Conservation (phyloP, 1,139 yeast species). For the Kodamaea sp. region DNA sequence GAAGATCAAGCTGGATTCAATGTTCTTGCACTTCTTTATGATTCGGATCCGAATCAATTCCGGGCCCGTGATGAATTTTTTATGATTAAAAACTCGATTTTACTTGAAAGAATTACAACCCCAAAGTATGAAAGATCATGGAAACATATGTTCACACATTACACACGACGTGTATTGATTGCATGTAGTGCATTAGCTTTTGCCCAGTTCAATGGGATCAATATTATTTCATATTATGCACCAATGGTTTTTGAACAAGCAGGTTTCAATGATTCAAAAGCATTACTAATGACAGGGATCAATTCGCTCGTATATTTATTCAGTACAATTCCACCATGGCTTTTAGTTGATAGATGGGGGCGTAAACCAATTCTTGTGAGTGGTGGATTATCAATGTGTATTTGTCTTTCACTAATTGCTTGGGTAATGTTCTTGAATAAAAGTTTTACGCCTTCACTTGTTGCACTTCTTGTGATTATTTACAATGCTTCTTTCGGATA, state of each 20-base stretch:
- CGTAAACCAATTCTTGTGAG: conserved; percentile 48
- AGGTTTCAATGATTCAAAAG: conserved; percentile 48
- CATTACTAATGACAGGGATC: conserved; percentile 52
- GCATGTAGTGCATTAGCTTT: conserved; percentile 51
- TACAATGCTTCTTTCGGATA: conserved; percentile 54
- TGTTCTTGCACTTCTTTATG: conserved; percentile 77
- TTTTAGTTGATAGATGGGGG: conserved; percentile 53
- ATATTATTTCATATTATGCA: conserved; percentile 52
- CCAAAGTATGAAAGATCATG: conserved; percentile 45
- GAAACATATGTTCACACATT: conserved; percentile 39
- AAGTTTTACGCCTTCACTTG: conserved; percentile 40
- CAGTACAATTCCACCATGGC: conserved; percentile 54
- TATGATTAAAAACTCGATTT: conserved; percentile 75
- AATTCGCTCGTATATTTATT: conserved; percentile 47
- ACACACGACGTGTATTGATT: conserved; percentile 38
- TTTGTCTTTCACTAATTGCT: conserved; percentile 40
- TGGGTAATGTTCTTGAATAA: conserved; percentile 36
- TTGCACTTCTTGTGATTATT: conserved; percentile 46
- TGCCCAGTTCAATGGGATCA: conserved; percentile 57
- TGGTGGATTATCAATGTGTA: conserved; percentile 49
- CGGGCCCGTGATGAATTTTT: conserved; percentile 63
- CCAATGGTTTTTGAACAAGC: conserved; percentile 54
- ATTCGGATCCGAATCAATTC: conserved; percentile 51
- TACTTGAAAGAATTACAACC: conserved; percentile 41
- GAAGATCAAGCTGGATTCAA: conserved; percentile 54